Evolutionary conservation across 768 basidiomycete species (phyloP).

Genomic region (Lactarius indigo): DNA sequence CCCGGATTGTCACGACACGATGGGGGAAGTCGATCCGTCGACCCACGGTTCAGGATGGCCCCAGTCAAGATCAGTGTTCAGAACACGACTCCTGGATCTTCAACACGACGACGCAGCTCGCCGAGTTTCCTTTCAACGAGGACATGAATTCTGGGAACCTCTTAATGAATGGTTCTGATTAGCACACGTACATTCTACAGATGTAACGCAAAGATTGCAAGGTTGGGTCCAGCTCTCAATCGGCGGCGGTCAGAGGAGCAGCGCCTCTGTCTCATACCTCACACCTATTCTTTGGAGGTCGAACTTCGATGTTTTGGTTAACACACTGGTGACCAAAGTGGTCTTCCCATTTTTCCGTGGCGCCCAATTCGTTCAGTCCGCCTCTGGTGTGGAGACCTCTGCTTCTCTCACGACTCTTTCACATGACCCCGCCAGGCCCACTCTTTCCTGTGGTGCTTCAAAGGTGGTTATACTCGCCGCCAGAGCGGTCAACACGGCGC

Average conservation of each 20-base stretch:
- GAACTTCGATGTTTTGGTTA: not conserved
- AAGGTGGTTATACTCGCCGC: slow-evolving; percentile 19
- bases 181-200: not conserved
- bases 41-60: slow-evolving; percentile 29
- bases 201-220: no score
- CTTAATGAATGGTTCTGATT: not conserved
- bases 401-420: not conserved
- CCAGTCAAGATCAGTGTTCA: slow-evolving; percentile 26
- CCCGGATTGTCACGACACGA: slow-evolving; percentile 24
- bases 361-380: not conserved
- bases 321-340: not conserved
- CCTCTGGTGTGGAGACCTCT: not conserved
- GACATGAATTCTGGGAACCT: no score
- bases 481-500: slow-evolving; percentile 18
- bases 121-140: not conserved
- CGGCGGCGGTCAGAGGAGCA: no score
- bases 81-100: slow-evolving; percentile 9
- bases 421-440: not conserved
- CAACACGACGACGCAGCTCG: slow-evolving; percentile 11
- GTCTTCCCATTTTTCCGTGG: not conserved
- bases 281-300: not conserved
- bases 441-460: slow-evolving; percentile 16
- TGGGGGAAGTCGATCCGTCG: slow-evolving; percentile 26
- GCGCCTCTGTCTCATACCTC: no score
- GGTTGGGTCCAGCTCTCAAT: no score